Evolutionary conservation across 2,329 filamentous ascomycete species (phyloP).

Genomic region (Chaetoscypha palmicola): DNA sequence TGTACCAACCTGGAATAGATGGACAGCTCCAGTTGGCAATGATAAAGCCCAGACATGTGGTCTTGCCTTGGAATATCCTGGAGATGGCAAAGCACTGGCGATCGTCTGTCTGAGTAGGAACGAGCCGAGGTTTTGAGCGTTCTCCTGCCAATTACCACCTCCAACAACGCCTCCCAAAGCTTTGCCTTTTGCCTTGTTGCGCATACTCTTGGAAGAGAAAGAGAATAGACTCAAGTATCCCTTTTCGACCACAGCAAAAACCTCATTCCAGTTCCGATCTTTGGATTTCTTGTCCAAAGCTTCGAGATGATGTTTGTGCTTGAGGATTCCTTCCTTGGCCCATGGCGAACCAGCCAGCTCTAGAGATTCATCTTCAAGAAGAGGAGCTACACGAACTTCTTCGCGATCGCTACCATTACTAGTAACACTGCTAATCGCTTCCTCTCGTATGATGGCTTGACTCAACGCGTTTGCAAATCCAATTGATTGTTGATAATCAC

Average conservation of each 20-base stretch:
- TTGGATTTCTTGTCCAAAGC: constrained; percentile 85
- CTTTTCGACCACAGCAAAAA: constrained; percentile 93
- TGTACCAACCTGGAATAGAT: constrained; percentile 97
- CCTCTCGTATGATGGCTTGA: constrained; percentile 92
- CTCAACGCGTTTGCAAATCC: constrained; percentile 95
- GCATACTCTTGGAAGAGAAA: constrained; percentile 73
- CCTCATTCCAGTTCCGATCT: constrained; percentile 89
- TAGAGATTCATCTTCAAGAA: constrained; percentile 87
- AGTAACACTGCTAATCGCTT: constrained; percentile 49
- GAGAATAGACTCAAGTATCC: constrained; percentile 92
- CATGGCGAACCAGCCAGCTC: constrained; percentile 92
- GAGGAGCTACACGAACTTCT: constrained; percentile 43
- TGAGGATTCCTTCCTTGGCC: constrained; percentile 94
- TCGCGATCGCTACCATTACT: constrained; percentile 31
- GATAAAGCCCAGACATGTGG: constrained; percentile 94
- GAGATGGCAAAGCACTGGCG: constrained; percentile 79
- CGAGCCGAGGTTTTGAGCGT: constrained; percentile 79
- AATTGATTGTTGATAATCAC: constrained; percentile 91
- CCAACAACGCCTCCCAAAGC: constrained; percentile 64
- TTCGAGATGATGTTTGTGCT: constrained; percentile 94
- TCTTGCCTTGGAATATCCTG: constrained; percentile 84
- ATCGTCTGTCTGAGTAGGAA: constrained; percentile 89
- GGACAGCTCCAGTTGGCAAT: constrained; percentile 85
- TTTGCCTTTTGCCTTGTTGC: constrained; percentile 55
- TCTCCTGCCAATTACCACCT: constrained; percentile 97